Evolutionary conservation across 2,329 filamentous ascomycete genomes (phyloP).

Genomic region (Diaporthe batatas): DNA sequence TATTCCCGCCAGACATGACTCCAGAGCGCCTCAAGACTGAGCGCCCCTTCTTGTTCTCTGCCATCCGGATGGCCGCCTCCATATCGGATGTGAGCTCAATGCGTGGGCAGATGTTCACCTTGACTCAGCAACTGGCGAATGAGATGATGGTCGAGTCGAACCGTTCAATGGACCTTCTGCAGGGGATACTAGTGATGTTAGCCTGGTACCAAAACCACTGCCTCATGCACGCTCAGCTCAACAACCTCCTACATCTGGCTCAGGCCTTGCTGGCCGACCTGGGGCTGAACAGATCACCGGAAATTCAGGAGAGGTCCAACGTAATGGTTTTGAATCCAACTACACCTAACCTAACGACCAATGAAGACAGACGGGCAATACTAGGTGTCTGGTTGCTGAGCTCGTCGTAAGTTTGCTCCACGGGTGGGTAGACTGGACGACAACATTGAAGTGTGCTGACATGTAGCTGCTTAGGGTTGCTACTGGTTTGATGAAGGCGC

Average conservation of each 20-base stretch:
- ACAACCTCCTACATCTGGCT: slow-evolving; percentile 64
- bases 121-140: slow-evolving; percentile 62
- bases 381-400: slow-evolving; percentile 68
- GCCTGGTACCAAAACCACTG: slow-evolving; percentile 69
- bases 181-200: slow-evolving; percentile 63
- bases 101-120: slow-evolving; percentile 62
- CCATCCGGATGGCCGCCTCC: slow-evolving; percentile 64
- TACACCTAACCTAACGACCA: slow-evolving; percentile 55
- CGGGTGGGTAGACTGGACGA: not conserved
- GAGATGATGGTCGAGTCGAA: slow-evolving; percentile 64
- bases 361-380: slow-evolving; percentile 66
- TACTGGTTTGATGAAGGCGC: slow-evolving; percentile 58
- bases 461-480: slow-evolving; percentile 53
- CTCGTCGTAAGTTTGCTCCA: slow-evolving; percentile 60
- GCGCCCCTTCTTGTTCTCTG: slow-evolving; percentile 63
- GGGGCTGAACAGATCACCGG: slow-evolving; percentile 58
- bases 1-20: slow-evolving; percentile 54
- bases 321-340: slow-evolving; percentile 58
- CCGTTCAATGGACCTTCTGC: slow-evolving; percentile 63
- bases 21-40: slow-evolving; percentile 54
- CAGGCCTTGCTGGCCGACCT: slow-evolving; percentile 62
- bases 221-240: slow-evolving; percentile 65
- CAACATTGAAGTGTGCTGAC: not conserved
- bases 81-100: slow-evolving; percentile 61
- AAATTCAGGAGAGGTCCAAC: slow-evolving; percentile 57